Percentiles rank a stretch among this genome's conserved stretches.
phyloP scores from a whole-genome alignment of 1,284 basidiomycete species.

The Leccinum solheimii region DNA sequence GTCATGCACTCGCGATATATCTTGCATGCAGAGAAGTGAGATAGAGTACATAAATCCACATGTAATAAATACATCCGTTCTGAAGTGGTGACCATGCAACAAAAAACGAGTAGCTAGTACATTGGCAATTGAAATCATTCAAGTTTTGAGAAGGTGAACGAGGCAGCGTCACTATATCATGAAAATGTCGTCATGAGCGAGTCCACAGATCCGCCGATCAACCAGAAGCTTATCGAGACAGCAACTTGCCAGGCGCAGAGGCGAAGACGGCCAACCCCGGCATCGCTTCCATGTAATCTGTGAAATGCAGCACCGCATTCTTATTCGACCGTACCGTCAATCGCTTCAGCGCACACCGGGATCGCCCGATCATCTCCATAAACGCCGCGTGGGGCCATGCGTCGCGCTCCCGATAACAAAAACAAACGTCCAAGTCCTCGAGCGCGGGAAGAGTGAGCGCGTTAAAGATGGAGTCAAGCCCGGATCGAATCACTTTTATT shows the following conservation, averaged over 20 bases:
- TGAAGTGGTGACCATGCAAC: neutral
- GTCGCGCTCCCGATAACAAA: constrained; percentile 33
- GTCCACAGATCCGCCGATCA: neutral
- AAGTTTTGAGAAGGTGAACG: neutral
- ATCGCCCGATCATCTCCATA: constrained; percentile 25
- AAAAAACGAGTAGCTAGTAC: neutral
- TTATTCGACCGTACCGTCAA: constrained; percentile 30
- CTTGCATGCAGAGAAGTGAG: neutral
- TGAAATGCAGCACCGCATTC: constrained; percentile 21
- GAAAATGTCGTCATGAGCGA: neutral
- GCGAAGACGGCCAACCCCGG: constrained; percentile 27
- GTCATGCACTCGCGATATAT: neutral
- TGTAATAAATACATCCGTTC: neutral
- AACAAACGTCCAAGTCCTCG: constrained; percentile 35
- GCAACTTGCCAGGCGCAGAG: neutral
- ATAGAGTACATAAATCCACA: neutral
- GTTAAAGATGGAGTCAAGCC: constrained; percentile 23
- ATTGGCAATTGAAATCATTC: neutral
- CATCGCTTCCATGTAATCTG: constrained; percentile 22
- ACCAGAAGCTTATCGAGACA: constrained; percentile 2
- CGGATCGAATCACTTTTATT: constrained; percentile 31
- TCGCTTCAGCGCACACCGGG: constrained; percentile 24
- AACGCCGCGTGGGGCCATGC: constrained; percentile 32
- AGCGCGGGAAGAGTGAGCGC: constrained; percentile 28
- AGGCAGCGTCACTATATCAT: neutral